phyloP scores from a whole-genome alignment of 192 early-diverging fungal genomes.

The Mortierella alpina region DNA sequence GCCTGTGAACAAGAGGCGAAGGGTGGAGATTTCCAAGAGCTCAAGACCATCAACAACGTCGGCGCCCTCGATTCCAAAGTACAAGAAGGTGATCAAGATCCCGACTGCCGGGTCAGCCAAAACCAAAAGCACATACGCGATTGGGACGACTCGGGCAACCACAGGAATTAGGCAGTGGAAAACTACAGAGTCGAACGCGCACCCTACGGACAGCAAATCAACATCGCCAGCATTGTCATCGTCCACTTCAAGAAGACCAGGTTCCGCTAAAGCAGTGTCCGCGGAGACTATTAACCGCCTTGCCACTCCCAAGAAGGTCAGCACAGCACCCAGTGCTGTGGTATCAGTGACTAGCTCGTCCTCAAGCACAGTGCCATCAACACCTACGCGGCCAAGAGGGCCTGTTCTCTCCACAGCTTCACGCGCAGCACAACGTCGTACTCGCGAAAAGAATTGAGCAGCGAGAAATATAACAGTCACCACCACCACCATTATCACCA shows the following conservation, averaged over 20 bases:
- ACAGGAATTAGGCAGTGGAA: not conserved
- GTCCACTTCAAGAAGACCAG: not conserved
- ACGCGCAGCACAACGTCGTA: constrained; percentile 40
- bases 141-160: not conserved
- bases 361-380: not conserved
- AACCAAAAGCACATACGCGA: constrained; percentile 11
- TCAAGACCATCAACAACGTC: constrained; percentile 9
- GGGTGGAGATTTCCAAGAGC: constrained; percentile 13
- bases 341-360: not conserved
- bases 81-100: constrained; percentile 41
- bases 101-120: constrained; percentile 1
- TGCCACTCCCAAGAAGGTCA: constrained; percentile 48
- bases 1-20: constrained; percentile 21
- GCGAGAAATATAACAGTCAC: not conserved
- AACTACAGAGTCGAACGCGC: not conserved
- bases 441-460: constrained; percentile 14
- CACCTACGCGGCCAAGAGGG: constrained; percentile 24
- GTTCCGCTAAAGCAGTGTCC: constrained; percentile 16
- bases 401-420: constrained; percentile 45
- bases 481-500: not conserved
- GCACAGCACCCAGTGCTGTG: not conserved
- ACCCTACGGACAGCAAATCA: not conserved
- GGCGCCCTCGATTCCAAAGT: constrained; percentile 11
- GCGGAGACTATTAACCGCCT: constrained; percentile 48
- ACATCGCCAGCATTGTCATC: not conserved